Conservation (phyloP, 2,329 filamentous ascomycete species). For the Juglanconis sp. region DNA sequence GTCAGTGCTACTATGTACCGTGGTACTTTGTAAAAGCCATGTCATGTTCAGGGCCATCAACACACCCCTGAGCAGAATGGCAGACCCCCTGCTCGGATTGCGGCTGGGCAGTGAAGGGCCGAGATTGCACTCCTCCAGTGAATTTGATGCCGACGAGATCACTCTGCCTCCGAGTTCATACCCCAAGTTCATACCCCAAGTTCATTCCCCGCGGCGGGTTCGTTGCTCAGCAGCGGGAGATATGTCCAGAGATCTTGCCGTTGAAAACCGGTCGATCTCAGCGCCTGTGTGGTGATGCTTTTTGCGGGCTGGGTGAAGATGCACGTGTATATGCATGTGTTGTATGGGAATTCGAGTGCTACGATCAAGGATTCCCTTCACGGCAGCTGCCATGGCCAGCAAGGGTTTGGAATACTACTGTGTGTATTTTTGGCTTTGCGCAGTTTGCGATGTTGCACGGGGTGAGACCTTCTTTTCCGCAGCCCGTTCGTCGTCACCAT, state of each 20-base stretch:
- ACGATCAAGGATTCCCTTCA: no score
- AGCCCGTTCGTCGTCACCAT: no score
- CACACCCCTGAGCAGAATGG: no score
- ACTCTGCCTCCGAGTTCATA: neutral
- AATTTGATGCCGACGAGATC: neutral
- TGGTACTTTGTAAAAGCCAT: no score
- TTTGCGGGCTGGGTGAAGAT: neutral
- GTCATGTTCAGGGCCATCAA: no score
- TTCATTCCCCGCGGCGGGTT: no score
- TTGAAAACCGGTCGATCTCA: constrained; percentile 4
- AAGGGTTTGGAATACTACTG: neutral
- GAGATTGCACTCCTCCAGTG: constrained; percentile 15
- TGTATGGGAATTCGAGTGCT: neutral
- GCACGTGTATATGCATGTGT: neutral
- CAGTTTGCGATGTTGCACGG: no score
- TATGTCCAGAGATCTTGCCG: no score
- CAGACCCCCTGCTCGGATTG: no score
- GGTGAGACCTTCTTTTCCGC: no score
- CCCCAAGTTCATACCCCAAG: neutral
- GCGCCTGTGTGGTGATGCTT: neutral
- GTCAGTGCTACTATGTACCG: no score
- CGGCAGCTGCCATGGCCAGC: neutral
- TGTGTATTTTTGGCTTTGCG: neutral
- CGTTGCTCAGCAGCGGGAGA: no score
- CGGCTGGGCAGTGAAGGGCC: neutral